Conservation (phyloP, 257 asterid species). For the Salvia splendens region DNA sequence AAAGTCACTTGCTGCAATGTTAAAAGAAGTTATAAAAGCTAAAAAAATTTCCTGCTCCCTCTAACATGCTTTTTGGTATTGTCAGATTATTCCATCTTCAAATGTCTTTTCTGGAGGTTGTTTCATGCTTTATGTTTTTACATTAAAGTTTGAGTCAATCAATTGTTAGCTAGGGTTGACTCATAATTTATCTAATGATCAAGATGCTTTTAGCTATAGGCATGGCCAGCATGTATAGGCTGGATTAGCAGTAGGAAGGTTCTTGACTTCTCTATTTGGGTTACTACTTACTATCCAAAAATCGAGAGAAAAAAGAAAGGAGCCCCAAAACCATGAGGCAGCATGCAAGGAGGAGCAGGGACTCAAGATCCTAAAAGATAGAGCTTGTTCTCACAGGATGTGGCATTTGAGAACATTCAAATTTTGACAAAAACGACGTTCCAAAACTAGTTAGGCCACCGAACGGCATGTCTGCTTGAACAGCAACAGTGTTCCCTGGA, state of each 20-base stretch:
- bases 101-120: not conserved
- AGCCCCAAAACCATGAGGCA: conserved; percentile 1
- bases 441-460: conserved; percentile 92
- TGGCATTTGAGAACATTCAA: conserved; percentile 98
- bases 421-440: conserved; percentile 85
- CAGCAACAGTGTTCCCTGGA: conserved; percentile 95
- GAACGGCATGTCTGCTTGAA: conserved; percentile 97
- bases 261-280: too few species aligned
- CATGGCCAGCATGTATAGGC: too few species aligned
- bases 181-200: not conserved
- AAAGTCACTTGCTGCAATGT: conserved; percentile 11
- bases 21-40: not conserved
- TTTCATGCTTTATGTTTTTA: not conserved
- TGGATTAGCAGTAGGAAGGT: too few species aligned
- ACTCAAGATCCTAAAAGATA: conserved; percentile 3
- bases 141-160: not conserved
- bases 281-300: not conserved
- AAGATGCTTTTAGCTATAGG: too few species aligned
- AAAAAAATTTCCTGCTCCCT: not conserved
- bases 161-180: not conserved
- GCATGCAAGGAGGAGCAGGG: conserved; percentile 2
- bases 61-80: not conserved
- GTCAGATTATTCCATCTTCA: not conserved
- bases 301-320: not conserved
- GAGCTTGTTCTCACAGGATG: conserved; percentile 75